phyloP scores from a whole-genome alignment of 1,284 basidiomycete species.

The Athelia psychrophila region DNA sequence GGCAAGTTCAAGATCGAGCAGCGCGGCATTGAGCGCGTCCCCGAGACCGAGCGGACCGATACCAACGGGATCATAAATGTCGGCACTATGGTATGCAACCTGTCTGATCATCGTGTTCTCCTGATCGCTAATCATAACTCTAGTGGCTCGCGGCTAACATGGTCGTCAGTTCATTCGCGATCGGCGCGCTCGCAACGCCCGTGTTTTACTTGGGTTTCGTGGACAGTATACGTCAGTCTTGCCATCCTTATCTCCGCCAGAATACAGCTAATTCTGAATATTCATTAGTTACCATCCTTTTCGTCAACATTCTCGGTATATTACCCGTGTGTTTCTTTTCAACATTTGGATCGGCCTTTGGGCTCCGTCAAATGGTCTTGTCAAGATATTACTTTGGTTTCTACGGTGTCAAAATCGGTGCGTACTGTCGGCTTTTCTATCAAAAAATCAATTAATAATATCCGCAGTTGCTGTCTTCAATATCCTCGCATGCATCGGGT shows the following conservation, averaged over 20 bases:
- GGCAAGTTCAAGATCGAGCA: slow-evolving; percentile 14
- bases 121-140: not conserved
- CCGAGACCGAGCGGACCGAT: slow-evolving; percentile 18
- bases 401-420: not conserved
- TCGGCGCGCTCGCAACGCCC: slow-evolving; percentile 29
- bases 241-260: too few relatives aligned
- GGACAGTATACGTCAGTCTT: slow-evolving; percentile 17
- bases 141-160: slow-evolving; percentile 28
- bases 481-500: slow-evolving; percentile 29
- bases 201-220: slow-evolving; percentile 25
- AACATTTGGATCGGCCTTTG: slow-evolving; percentile 30
- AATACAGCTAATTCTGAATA: too few relatives aligned
- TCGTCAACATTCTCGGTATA: slow-evolving; percentile 34
- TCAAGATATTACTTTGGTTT: slow-evolving; percentile 29
- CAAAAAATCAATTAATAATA: slow-evolving; percentile 4
- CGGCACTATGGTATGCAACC: slow-evolving; percentile 1
- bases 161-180: slow-evolving; percentile 23
- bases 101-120: not conserved
- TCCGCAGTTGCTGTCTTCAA: slow-evolving; percentile 23
- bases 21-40: slow-evolving; percentile 26
- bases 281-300: slow-evolving; percentile 28
- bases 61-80: slow-evolving; percentile 10
- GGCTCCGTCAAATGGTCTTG: slow-evolving; percentile 34
- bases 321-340: slow-evolving; percentile 31
- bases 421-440: not conserved